These are phyloP conservation scores for Lactarius sp. DNA, from an alignment of 768 basidiomycete species.

Conservation along the genomic window DNA sequence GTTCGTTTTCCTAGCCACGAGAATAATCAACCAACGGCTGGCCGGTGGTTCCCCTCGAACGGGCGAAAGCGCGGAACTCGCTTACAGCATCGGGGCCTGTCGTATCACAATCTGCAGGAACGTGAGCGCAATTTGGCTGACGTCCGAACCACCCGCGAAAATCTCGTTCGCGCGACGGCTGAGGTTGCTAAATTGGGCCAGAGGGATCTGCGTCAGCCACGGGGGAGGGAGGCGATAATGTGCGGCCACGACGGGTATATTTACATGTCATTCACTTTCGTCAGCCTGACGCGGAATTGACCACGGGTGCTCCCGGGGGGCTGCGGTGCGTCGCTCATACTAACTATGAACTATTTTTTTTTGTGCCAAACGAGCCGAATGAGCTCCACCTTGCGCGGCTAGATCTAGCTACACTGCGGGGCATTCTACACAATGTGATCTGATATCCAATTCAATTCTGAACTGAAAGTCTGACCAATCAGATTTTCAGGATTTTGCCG, in stretches of 20 bases:
- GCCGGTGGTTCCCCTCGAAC: too few relatives aligned
- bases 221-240: not conserved
- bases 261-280: slow-evolving; percentile 22
- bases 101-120: slow-evolving; percentile 22
- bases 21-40: not conserved
- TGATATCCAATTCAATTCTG: too few relatives aligned
- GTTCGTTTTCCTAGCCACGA: slow-evolving; percentile 5
- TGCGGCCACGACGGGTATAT: not conserved
- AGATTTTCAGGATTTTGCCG: too few relatives aligned
- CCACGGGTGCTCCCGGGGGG: slow-evolving; percentile 16
- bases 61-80: not conserved
- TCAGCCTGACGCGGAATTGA: slow-evolving; percentile 16
- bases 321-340: slow-evolving; percentile 13
- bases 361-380: not conserved
- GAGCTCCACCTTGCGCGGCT: not conserved
- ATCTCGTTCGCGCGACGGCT: slow-evolving; percentile 16
- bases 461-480: too few relatives aligned
- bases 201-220: not conserved
- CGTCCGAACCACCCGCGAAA: not conserved
- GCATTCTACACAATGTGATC: too few relatives aligned
- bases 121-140: slow-evolving; percentile 16
- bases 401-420: not conserved
- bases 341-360: slow-evolving; percentile 11
- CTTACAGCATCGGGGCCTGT: slow-evolving; percentile 24
- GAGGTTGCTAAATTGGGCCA: slow-evolving; percentile 1